phyloP scores from a whole-genome alignment of 352 stramenopile genomes.

The Phytophthora cryptogea region DNA sequence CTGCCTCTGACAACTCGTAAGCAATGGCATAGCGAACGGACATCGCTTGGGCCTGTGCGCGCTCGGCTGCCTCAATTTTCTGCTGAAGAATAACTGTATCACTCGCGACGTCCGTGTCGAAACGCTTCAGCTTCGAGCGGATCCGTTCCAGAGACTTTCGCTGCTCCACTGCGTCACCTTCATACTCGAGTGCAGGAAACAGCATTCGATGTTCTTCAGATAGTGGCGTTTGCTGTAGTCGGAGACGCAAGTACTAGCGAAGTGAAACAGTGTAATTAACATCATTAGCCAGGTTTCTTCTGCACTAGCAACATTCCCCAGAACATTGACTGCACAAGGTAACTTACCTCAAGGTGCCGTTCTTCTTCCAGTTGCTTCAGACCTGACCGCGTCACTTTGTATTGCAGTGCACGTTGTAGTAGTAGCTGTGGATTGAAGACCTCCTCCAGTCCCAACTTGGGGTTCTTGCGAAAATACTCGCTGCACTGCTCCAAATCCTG shows the following conservation, averaged over 20 bases:
- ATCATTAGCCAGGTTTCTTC: not conserved
- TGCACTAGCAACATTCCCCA: not conserved
- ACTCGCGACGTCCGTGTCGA: conserved; percentile 70
- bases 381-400: conserved; percentile 68
- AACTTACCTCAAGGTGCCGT: conserved; percentile 62
- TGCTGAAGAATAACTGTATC: conserved; percentile 71
- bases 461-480: conserved; percentile 70
- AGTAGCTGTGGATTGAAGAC: conserved; percentile 44
- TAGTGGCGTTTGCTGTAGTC: conserved; percentile 61
- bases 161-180: conserved; percentile 38
- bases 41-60: conserved; percentile 54
- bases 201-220: conserved; percentile 67
- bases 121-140: conserved; percentile 57
- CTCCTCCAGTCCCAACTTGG: conserved; percentile 51
- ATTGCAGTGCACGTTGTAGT: conserved; percentile 48
- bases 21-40: conserved; percentile 53
- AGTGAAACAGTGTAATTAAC: not conserved
- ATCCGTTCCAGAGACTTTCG: conserved; percentile 59
- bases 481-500: conserved; percentile 81
- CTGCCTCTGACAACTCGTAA: conserved; percentile 66
- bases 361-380: conserved; percentile 71
- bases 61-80: conserved; percentile 80
- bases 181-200: conserved; percentile 67
- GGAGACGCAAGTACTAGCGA: conserved; percentile 69
- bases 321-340: not conserved